Evolutionary conservation across 1,139 yeast genomes (phyloP).

Genomic region (Saccharomyces hybrid): DNA sequence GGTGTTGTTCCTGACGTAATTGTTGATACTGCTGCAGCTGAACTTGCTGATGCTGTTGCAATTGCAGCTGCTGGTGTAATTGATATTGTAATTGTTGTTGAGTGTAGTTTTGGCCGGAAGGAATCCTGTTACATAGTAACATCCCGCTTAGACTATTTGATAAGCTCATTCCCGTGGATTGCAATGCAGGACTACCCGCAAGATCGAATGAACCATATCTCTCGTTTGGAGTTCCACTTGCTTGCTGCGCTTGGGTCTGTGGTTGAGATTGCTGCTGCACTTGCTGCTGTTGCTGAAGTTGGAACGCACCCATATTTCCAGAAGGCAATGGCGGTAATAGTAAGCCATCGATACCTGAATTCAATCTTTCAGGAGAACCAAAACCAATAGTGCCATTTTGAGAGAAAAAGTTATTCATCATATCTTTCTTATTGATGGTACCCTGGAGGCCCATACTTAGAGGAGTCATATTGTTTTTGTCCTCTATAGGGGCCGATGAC

Average conservation of each 20-base stretch:
- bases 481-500: neutral
- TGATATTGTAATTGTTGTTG: constrained; percentile 16
- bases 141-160: constrained; percentile 25
- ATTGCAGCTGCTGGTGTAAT: constrained; percentile 17
- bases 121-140: constrained; percentile 20
- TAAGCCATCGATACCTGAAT: constrained; percentile 10
- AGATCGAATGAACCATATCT: constrained; percentile 23
- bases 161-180: constrained; percentile 22
- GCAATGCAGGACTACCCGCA: constrained; percentile 22
- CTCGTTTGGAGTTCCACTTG: constrained; percentile 11
- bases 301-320: neutral
- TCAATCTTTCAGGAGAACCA: constrained; percentile 5
- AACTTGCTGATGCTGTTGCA: constrained; percentile 16
- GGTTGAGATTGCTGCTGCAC: constrained; percentile 4
- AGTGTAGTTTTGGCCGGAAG: constrained; percentile 12
- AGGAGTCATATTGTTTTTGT: neutral
- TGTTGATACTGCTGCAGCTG: constrained; percentile 17
- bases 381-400: neutral
- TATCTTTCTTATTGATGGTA: neutral
- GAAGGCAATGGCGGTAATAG: constrained; percentile 13
- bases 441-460: neutral
- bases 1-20: constrained; percentile 21
- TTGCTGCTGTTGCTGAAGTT: constrained; percentile 4
- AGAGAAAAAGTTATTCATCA: constrained; percentile 1
- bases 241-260: constrained; percentile 7